phyloP scores from a whole-genome alignment of 2,329 filamentous ascomycete genomes.

The Nectriaceae sp. region DNA sequence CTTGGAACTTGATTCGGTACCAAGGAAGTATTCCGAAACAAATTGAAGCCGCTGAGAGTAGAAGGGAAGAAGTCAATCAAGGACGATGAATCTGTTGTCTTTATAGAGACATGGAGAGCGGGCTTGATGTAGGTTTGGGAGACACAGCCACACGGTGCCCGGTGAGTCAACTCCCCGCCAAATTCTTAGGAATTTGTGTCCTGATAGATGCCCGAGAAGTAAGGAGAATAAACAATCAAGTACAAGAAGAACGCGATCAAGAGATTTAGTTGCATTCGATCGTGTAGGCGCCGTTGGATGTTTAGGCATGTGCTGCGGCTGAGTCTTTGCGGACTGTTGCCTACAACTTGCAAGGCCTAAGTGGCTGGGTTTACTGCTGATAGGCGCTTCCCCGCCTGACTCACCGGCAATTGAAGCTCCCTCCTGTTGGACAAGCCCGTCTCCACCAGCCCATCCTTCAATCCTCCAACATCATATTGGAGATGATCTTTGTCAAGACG shows the following conservation, averaged over 20 bases:
- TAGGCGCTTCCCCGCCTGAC: background rate
- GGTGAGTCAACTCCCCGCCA: background rate
- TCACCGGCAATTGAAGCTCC: background rate
- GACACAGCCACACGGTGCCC: background rate
- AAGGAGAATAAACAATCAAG: background rate
- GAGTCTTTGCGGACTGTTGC: background rate
- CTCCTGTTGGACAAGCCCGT: background rate
- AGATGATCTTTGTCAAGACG: background rate
- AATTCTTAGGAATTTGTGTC: background rate
- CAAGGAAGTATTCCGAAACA: background rate
- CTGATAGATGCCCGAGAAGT: background rate
- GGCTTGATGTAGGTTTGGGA: background rate
- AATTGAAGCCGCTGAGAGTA: background rate
- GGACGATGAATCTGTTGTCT: background rate
- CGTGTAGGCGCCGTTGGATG: background rate
- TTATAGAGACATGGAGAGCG: slow-evolving; percentile 5
- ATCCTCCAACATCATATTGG: no score
- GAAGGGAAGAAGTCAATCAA: background rate
- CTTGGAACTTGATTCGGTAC: background rate
- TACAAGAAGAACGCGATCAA: background rate
- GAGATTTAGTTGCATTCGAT: background rate
- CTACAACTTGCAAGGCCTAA: background rate
- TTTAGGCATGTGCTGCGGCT: background rate
- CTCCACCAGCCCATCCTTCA: no score
- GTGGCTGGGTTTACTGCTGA: background rate